Base-by-base conservation (phyloP, 176 grass and related monocot genomes). In the Coix lacrymajobi region DNA sequence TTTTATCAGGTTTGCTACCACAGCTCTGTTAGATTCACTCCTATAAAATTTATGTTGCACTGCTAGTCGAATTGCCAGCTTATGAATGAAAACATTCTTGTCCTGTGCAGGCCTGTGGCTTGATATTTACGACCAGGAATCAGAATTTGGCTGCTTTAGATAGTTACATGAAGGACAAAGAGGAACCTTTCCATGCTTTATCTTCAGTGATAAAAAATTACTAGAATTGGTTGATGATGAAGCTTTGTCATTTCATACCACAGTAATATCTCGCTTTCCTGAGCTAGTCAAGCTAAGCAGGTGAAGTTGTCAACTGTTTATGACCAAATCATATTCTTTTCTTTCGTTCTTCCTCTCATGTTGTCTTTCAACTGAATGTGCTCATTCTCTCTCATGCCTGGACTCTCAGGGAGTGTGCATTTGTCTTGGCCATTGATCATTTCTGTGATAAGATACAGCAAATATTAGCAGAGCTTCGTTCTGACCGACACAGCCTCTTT, bases 261-360 rank as follows among this genome's bases (percentile, higher is more conserved):
- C 83, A 43, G 88, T 98, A 83, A 69, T 95, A 76, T 98, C 89
- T 64, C 88, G 36, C 81, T 87, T 95, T 84, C 79, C 96, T 85
- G 90, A 93, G 74, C 87, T 98, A 26, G 79, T 95, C 85, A 95
- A 95, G 77, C 85, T 98, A 79, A 95, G 85, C 90, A 95, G 96
- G 96, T 95, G 81, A 78, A 76, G 22, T 72, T 89, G 19, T 25
- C 73, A 65, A 73, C 69, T 46, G 40, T 76, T 64, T 72, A 38
- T 56, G 22, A 84, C 29, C 64, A 65, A 13, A 75, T 66, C 40
- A 62, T 85, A 71, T 67, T 92, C 61, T 11, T 57, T 62, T 46
- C 51, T 62, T 54, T 33, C 0, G 3, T 69, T 62, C 85, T 75
- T 71, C 65, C 67, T 58, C 77, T 69, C 20, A 68, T 68, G 40